These are phyloP conservation scores for Mucor circinelloides DNA, from an alignment of 371 early-diverging fungal genomes.

Conservation along the genomic window DNA sequence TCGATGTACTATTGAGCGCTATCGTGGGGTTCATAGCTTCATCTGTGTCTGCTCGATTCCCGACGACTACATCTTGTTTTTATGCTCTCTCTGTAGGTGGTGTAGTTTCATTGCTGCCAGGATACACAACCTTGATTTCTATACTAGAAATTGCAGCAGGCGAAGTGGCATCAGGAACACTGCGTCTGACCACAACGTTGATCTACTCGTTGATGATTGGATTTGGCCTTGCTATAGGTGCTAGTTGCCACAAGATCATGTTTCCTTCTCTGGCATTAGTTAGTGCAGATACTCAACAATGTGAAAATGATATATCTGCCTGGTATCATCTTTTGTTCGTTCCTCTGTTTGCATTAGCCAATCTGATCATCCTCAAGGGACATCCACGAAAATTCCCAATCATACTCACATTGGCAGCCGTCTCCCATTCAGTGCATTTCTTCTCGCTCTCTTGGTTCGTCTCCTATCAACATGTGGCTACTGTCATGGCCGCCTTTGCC, in stretches of 20 bases:
- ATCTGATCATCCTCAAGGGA: conserved; percentile 21
- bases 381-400: conserved; percentile 27
- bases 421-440: conserved; percentile 29
- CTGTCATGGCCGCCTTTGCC: conserved; percentile 30
- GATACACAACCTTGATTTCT: conserved; percentile 64
- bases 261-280: conserved; percentile 27
- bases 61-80: conserved; percentile 36
- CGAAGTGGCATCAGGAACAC: conserved; percentile 77
- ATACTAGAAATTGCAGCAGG: conserved; percentile 78
- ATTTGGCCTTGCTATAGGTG: conserved; percentile 75
- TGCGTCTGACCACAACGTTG: conserved; percentile 71
- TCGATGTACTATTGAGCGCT: conserved; percentile 61
- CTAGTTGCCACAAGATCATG: conserved; percentile 40
- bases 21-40: conserved; percentile 61
- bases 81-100: conserved; percentile 64
- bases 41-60: conserved; percentile 25
- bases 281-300: conserved; percentile 19
- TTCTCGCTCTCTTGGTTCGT: conserved; percentile 22
- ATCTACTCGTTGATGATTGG: conserved; percentile 72
- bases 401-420: conserved; percentile 19
- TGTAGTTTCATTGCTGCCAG: conserved; percentile 66
- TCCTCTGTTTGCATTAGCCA: conserved; percentile 30
- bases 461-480: conserved; percentile 35
- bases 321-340: conserved; percentile 30
- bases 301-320: conserved; percentile 21